A percentile compares a stretch with the other conserved stretches of the same genome.
Conservation (phyloP, 1,139 yeast species). For the Nakaseomyces bracarensis region DNA sequence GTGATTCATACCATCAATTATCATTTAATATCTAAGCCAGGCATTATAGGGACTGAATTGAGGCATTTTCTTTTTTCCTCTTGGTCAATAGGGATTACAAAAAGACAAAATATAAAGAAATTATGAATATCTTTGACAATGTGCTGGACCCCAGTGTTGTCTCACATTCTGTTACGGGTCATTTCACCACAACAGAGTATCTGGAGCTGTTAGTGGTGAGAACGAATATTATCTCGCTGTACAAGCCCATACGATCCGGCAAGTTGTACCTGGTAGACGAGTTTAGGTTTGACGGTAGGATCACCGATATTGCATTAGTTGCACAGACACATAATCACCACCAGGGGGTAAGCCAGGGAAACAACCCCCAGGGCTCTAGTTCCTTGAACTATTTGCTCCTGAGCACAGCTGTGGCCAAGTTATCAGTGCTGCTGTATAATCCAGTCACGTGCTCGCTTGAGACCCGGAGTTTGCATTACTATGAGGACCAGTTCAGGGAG, state of each 20-base stretch:
- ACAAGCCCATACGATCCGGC: conserved; percentile 36
- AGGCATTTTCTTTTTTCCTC: background rate
- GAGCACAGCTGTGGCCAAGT: conserved; percentile 67
- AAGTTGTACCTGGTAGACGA: conserved; percentile 54
- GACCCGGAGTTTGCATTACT: conserved; percentile 78
- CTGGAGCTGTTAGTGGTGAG: conserved; percentile 62
- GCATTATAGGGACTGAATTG: too few species aligned
- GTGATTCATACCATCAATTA: too few species aligned
- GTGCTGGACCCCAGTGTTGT: conserved; percentile 74
- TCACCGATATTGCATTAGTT: conserved; percentile 49
- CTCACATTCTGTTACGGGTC: conserved; percentile 51
- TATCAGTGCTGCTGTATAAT: conserved; percentile 73
- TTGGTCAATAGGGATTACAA: too few species aligned
- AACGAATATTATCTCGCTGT: conserved; percentile 66
- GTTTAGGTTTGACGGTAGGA: conserved; percentile 62
- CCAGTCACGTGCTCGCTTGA: conserved; percentile 41
- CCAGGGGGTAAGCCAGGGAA: conserved; percentile 9
- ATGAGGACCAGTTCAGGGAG: conserved; percentile 59
- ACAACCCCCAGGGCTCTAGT: background rate
- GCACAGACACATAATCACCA: conserved; percentile 37
- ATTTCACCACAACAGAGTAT: conserved; percentile 45
- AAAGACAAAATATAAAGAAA: background rate
- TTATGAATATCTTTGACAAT: conserved; percentile 74
- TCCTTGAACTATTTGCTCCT: conserved; percentile 52
- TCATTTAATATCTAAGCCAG: too few species aligned